These are phyloP conservation scores for Stenocarpella maydis DNA, from an alignment of 2,329 filamentous ascomycete genomes.

Conservation along the genomic window DNA sequence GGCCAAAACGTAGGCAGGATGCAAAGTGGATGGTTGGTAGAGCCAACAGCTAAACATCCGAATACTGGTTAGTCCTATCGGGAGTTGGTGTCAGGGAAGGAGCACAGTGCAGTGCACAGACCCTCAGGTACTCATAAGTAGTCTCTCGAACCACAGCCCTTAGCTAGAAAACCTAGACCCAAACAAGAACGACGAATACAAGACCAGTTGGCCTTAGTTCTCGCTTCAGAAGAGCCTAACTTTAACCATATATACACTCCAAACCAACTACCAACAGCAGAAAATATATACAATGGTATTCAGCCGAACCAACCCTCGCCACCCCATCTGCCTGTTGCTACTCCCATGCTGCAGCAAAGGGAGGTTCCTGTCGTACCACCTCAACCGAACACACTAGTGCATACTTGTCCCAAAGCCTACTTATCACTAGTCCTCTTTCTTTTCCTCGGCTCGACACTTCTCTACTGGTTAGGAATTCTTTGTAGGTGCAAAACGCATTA, in stretches of 20 bases:
- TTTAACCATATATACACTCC: no score
- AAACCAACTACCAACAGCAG: background rate
- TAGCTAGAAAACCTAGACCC: no score
- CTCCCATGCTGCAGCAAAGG: background rate
- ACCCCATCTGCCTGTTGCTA: background rate
- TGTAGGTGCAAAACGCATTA: background rate
- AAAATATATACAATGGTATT: background rate
- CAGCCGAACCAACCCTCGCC: background rate
- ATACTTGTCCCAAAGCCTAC: background rate
- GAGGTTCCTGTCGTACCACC: background rate
- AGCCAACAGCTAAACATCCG: background rate
- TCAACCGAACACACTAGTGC: background rate
- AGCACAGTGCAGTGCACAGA: no score
- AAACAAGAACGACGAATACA: no score
- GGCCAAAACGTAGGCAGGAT: background rate
- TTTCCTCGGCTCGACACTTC: background rate
- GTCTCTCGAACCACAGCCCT: no score
- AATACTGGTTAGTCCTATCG: no score
- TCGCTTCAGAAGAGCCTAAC: no score
- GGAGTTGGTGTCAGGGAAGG: no score
- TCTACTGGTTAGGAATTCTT: background rate
- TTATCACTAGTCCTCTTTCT: background rate
- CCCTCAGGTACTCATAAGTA: no score
- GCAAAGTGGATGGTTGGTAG: background rate
- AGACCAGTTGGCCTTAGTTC: no score